Conservation (phyloP, 2,329 filamentous ascomycete species). For the Aspergillus sp. region DNA sequence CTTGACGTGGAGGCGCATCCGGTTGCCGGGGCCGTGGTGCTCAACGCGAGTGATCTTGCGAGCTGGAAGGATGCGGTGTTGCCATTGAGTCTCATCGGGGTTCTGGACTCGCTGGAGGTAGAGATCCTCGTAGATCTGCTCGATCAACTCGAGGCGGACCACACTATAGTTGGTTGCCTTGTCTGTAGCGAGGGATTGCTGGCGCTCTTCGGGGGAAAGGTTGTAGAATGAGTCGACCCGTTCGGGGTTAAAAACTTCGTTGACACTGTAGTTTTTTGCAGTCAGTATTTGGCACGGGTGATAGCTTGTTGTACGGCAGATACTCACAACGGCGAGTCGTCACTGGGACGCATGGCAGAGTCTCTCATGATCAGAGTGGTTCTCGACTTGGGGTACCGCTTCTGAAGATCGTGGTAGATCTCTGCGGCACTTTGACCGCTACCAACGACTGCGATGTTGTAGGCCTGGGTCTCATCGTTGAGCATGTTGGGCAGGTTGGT, state of each 20-base stretch:
- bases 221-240: slow-evolving; percentile 73
- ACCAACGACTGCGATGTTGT: slow-evolving; percentile 79
- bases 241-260: slow-evolving; percentile 91
- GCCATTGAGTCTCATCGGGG: slow-evolving; percentile 68
- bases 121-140: slow-evolving; percentile 79
- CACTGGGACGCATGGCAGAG: slow-evolving; percentile 79
- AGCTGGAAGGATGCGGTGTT: slow-evolving; percentile 71
- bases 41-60: slow-evolving; percentile 62
- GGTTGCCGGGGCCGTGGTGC: slow-evolving; percentile 45
- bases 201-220: slow-evolving; percentile 59
- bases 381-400: slow-evolving; percentile 73
- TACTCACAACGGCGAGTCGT: slow-evolving; percentile 89
- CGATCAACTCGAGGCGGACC: slow-evolving; percentile 83
- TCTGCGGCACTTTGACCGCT: slow-evolving; percentile 91
- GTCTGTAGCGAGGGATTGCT: slow-evolving; percentile 60
- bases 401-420: slow-evolving; percentile 86
- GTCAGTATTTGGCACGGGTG: background rate
- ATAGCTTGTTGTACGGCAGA: background rate
- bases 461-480: slow-evolving; percentile 39
- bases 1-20: slow-evolving; percentile 58
- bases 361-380: slow-evolving; percentile 77
- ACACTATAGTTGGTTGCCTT: slow-evolving; percentile 92
- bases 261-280: slow-evolving; percentile 57
- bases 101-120: slow-evolving; percentile 78
- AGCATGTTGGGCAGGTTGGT: slow-evolving; percentile 33